These are phyloP conservation scores for Raffaelea ambrosiae DNA, from an alignment of 2,329 filamentous ascomycete genomes.

Conservation along the genomic window DNA sequence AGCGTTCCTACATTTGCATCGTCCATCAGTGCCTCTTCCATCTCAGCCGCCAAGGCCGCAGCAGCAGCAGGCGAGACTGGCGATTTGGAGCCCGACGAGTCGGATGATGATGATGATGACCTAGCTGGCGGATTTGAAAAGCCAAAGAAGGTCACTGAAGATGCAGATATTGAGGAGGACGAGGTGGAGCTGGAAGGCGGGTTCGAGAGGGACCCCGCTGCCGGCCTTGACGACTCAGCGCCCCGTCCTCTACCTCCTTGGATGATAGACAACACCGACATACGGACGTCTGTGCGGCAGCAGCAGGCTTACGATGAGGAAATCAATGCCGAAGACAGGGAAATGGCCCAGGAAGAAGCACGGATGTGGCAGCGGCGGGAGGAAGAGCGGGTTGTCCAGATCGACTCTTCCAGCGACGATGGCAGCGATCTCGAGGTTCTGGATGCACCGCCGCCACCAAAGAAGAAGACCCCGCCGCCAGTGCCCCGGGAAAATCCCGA, in stretches of 20 bases:
- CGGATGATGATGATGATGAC: constrained; percentile 32
- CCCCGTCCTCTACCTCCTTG: constrained; percentile 66
- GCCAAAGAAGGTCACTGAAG: constrained; percentile 5
- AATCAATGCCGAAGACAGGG: constrained; percentile 56
- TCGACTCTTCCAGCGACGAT: constrained; percentile 51
- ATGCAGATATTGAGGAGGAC: neutral
- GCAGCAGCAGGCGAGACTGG: constrained; percentile 13
- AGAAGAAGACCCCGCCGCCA: too few relatives aligned
- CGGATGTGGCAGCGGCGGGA: constrained; percentile 32
- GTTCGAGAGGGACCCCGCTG: constrained; percentile 38
- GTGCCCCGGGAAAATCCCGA: neutral
- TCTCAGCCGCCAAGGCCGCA: neutral
- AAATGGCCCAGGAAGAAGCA: constrained; percentile 48
- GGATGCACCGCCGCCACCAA: constrained; percentile 28
- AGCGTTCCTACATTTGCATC: neutral
- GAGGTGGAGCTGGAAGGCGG: constrained; percentile 54
- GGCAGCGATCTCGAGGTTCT: constrained; percentile 50
- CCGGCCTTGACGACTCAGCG: constrained; percentile 22
- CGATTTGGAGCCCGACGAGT: constrained; percentile 17
- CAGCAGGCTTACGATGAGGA: constrained; percentile 48
- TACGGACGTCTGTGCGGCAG: constrained; percentile 53
- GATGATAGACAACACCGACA: constrained; percentile 58
- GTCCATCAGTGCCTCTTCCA: neutral
- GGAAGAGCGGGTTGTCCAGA: constrained; percentile 41
- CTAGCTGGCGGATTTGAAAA: constrained; percentile 58